Evolutionary conservation across 2,329 filamentous ascomycete genomes (phyloP).

Genomic region (Aspergillus puulaauensis): DNA sequence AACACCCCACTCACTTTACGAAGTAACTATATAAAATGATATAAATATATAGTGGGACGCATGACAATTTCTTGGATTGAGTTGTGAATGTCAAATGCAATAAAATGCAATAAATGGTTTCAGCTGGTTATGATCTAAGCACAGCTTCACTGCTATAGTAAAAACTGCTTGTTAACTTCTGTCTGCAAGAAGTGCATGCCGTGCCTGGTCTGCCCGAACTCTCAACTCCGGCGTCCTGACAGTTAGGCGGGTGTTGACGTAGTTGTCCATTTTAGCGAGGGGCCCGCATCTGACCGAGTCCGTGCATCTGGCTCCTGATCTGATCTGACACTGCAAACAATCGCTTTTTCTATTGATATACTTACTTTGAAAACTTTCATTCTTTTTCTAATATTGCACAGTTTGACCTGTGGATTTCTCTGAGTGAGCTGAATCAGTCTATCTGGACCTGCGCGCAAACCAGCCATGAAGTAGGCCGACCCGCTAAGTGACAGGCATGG

Average conservation of each 20-base stretch:
- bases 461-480: constrained; percentile 34
- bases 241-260: constrained; percentile 8
- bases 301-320: constrained; percentile 10
- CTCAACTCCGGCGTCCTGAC: not conserved
- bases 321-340: constrained; percentile 9
- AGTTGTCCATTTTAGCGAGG: constrained; percentile 16
- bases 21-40: not conserved
- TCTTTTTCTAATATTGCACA: not conserved
- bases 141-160: not conserved
- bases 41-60: not conserved
- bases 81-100: not conserved
- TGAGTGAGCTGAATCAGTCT: constrained; percentile 6
- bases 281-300: constrained; percentile 25
- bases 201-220: not conserved
- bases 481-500: constrained; percentile 39
- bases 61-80: not conserved
- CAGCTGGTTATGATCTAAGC: no score
- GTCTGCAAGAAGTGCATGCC: no score
- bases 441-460: constrained; percentile 2
- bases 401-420: not conserved
- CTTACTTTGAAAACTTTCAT: not conserved
- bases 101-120: not conserved
- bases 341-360: not conserved
- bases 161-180: no score
- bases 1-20: not conserved